Base-by-base conservation (phyloP, 352 stramenopile species). In the Peronospora farinosa region DNA sequence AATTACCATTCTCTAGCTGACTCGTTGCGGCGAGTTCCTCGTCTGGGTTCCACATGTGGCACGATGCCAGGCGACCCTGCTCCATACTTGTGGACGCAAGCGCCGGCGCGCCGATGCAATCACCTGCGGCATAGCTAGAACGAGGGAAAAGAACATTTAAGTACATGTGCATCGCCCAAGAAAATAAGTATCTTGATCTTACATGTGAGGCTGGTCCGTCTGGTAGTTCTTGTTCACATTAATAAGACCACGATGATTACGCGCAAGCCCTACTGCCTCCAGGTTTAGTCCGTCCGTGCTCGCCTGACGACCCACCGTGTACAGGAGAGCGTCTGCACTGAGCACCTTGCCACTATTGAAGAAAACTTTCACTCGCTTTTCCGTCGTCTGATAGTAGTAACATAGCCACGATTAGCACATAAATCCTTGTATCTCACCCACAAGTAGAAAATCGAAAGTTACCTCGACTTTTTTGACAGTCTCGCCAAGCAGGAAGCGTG, bases 1-100 rank as follows among this genome's bases (percentile, higher is more conserved):
- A 96, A 49, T 86, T 88, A 40, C 77, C 81, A 45, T 53, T 86
- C 53, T 86, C 73, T 23, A 88, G 61, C 57, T 88, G 76, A 36
- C 78, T 87, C 32, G 78, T 86, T 5, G 51, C 51, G 12, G 80
- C 54, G 11, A 69, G 65, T 47, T 91, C 66, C 13, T 72, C 64
- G 21, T 71, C 36, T 8, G 64, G 60, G 11, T 80, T 66, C 72
- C 83, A 95, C 86, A 96, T 96, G 61, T 94, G 84, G 55, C 75
- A 86, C 21, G 81, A 78, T 3, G 83, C 86, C 15, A 90, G 57
- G 10, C 83, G 78, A 10, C 86, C 86, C 48, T 96, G 86, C 52
- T 96, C 86, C 81, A 95, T 95, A 60, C 78, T 90, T 43, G 86
- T 96, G 13, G 84, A 95, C 38, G 86, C 86, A 25, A 96, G 64